Base-by-base conservation (phyloP, 345 rosid species). In the Eutrema yunnanense region DNA sequence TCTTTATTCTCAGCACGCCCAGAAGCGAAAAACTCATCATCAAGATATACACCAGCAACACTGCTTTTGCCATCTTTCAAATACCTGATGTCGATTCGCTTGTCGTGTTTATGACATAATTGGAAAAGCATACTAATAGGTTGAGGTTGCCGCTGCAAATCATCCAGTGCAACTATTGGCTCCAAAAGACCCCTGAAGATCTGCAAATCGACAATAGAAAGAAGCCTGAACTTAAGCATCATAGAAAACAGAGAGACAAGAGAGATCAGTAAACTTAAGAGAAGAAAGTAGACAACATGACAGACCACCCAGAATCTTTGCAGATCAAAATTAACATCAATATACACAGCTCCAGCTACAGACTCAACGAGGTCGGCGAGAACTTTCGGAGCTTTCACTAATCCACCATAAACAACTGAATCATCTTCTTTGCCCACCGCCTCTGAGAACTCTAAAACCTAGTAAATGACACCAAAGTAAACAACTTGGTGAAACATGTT, bases 331-430 rank as follows among this genome's bases (percentile, higher is more conserved):
- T 75, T 37, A 37, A 87, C 16, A 54, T 92, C 98, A 4, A 88
- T 34, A 32, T 82, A 92, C 11, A 92, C 52, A 5, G 97, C 97
- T 62, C 89, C 96, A 0, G 88, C 96, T 37, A 92, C 16, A 43
- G 98, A 83, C 67, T 92, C 98, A 3, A 90, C 79, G 9, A 90
- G 73, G 27, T 92, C 93, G 11, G 98, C 96, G 3, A 92, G 88
- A 60, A 90, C 69, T 81, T 92, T 90, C 0, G 98, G 96, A 3
- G 96, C 98, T 83, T 87, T 88, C 36, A 88, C 75, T 32, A 81
- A 68, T 26, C 96, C 97, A 27, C 96, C 93, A 64, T 88, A 71
- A 0, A 69, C 69, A 6, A 78, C 86, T 2, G 76, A 34, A 13
- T 76, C 75, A 47, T 85, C 82, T 79, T 88, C 96, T 75, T 82